Evolutionary conservation across 768 basidiomycete species (phyloP), one percentile per base, ranked within the genome.

Genomic region (Kwoniella botswanensis): DNA sequence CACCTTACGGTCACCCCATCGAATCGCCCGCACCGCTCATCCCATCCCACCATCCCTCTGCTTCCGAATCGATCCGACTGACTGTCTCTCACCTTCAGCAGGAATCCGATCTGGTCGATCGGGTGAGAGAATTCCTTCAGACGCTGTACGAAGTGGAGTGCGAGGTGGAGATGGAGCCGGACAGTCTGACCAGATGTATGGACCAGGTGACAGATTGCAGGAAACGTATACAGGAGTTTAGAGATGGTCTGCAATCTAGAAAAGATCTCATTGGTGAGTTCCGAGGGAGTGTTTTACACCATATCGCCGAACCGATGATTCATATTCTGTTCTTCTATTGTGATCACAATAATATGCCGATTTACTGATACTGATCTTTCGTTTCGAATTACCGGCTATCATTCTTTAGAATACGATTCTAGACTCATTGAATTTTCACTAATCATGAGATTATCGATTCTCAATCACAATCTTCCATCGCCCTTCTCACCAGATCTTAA

Each of bases 1-100:
- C 53, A 9, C 63, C 52, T 18, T 11, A 4, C 18, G 53, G 13
- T n/a, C 5, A 7, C n/a, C 54, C 52, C 10, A 26, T 65, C 50
- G 26, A 52, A n/a, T 65, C 63, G 10, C 63, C 63, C 12, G 63
- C 63, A 10, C 24, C 29, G 6, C 12, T 13, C 24, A 26, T 65
- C 11, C 63, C 63, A n/a, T 26, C 11, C 13, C 35, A 58, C 15
- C 63, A 65, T 42, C 29, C 63, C 12, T 35, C 52, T 17, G 63
- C 46, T 18, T 35, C 52, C 26, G 63, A 65, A 17, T 24, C 50
- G 10, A 29, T 65, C 29, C n/a, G 26, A 53, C 0, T 18, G 24
- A 65, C 53, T 13, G 35, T 65, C 26, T n/a, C 63, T 4, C 63
- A 65, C 41, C 60, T 62, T 6, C 35, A 21, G 12, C 1, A 21